A percentile compares a stretch with the other conserved stretches of the same genome.
Conservation (phyloP, 1,139 yeast genomes). For the Pneumocystis oryctolagi region DNA sequence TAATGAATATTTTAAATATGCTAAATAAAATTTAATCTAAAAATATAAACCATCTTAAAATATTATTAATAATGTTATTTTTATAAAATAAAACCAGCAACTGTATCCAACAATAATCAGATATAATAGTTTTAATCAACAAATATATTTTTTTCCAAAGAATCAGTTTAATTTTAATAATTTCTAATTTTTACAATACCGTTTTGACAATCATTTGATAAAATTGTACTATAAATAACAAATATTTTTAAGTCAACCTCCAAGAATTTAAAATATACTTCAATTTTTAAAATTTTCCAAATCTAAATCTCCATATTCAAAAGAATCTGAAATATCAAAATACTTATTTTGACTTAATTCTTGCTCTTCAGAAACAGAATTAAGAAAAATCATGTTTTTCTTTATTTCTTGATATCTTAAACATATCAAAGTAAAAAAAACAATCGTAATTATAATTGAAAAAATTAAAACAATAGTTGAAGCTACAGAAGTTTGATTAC, state of each 20-base stretch:
- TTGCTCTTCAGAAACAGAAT: not conserved
- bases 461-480: not conserved
- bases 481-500: not conserved
- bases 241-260: not conserved
- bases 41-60: no score
- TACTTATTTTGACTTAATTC: not conserved
- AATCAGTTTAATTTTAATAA: no score
- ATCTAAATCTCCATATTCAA: not conserved
- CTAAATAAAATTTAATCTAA: no score
- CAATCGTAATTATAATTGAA: not conserved
- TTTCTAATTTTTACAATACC: no score
- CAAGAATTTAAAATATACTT: not conserved
- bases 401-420: not conserved
- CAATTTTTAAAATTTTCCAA: not conserved
- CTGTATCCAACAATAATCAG: no score
- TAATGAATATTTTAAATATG: no score
- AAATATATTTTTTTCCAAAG: no score
- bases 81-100: no score
- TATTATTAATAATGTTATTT: no score
- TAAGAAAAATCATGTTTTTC: not conserved
- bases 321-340: not conserved
- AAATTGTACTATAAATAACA: no score
- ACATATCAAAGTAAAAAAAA: not conserved
- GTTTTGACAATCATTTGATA: no score
- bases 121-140: no score